Conservation (phyloP, 2,329 filamentous ascomycete species). For the Monosporascus cannonballus region DNA sequence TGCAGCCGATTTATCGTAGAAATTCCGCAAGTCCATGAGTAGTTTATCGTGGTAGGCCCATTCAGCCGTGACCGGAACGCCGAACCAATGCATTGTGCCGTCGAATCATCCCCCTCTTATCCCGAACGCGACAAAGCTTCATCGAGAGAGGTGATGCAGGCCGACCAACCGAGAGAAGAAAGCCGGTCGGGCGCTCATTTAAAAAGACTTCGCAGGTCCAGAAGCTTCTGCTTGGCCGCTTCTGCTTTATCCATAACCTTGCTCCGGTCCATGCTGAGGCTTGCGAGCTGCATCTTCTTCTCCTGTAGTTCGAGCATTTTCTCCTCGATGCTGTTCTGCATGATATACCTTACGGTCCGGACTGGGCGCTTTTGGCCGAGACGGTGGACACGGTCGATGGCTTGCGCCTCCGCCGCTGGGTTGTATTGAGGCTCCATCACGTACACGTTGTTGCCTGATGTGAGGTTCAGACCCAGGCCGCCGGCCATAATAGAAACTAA, state of each 20-base stretch:
- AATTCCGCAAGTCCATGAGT: background rate
- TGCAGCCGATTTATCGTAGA: background rate
- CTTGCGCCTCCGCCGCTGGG: slow-evolving; percentile 88
- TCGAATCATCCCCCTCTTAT: background rate
- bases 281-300: slow-evolving; percentile 88
- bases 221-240: slow-evolving; percentile 56
- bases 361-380: slow-evolving; percentile 87
- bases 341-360: slow-evolving; percentile 81
- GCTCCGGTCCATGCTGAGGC: slow-evolving; percentile 69
- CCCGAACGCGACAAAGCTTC: no score
- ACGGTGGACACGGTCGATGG: slow-evolving; percentile 86
- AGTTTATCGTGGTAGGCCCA: background rate
- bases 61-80: background rate
- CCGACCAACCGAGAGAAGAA: background rate
- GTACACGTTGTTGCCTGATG: slow-evolving; percentile 78
- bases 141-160: background rate
- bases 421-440: slow-evolving; percentile 99
- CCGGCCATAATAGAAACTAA: slow-evolving; percentile 90
- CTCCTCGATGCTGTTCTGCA: slow-evolving; percentile 86
- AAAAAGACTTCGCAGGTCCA: slow-evolving; percentile 54
- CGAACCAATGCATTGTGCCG: background rate
- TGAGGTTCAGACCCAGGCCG: slow-evolving; percentile 86
- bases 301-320: slow-evolving; percentile 85
- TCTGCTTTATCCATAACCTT: slow-evolving; percentile 46
- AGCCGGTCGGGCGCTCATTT: slow-evolving; percentile 27